phyloP scores from a whole-genome alignment of 257 asterid genomes.

The Solanum peruvianum region DNA sequence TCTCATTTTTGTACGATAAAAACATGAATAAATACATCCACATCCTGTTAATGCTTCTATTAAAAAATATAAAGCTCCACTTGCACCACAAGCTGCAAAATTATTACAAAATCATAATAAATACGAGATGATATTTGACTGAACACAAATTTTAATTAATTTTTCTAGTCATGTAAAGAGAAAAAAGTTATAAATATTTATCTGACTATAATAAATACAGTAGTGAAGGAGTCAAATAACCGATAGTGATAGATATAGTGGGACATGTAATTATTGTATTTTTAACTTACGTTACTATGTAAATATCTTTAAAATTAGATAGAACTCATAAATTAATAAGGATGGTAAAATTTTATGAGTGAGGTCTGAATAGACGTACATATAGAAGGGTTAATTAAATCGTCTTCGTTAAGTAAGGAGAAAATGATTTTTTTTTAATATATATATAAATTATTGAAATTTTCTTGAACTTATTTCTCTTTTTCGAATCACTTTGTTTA shows the following conservation, averaged over 20 bases:
- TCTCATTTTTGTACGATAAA: slow-evolving; percentile 10
- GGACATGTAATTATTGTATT: not conserved
- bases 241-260: not conserved
- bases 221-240: not conserved
- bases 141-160: rapidly evolving
- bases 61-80: slow-evolving; percentile 2
- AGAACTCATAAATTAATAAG: not conserved
- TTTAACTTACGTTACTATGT: not conserved
- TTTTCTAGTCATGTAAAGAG: too few species aligned
- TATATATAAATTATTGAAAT: not conserved
- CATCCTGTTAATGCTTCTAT: not conserved
- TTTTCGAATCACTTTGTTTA: not conserved
- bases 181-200: too few species aligned
- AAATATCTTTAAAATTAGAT: not conserved
- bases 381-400: not conserved
- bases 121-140: not conserved
- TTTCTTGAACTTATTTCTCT: not conserved
- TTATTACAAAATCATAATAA: not conserved
- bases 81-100: slow-evolving; percentile 6
- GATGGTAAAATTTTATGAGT: not conserved
- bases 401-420: not conserved
- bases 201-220: not conserved
- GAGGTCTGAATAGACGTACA: rapidly evolving
- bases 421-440: not conserved
- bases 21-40: slow-evolving; percentile 9